Percentiles rank a stretch among this genome's conserved stretches.
Evolutionary conservation across 345 rosid species (phyloP).

Genomic region (Moringa oleifera): DNA sequence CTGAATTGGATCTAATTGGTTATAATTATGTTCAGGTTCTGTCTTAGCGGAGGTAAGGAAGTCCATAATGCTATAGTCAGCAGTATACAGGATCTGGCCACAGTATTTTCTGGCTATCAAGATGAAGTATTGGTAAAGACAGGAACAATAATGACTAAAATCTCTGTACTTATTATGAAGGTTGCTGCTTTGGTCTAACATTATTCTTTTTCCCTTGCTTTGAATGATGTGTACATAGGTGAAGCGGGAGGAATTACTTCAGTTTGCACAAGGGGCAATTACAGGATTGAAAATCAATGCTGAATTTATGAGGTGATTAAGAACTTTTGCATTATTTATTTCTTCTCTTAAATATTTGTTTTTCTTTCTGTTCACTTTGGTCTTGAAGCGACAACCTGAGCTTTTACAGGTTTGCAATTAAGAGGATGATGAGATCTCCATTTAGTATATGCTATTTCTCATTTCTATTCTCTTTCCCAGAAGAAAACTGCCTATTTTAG

Average conservation of each 20-base stretch:
- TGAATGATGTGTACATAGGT: constrained; percentile 41
- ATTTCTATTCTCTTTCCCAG: too few relatives aligned
- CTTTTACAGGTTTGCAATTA: too few relatives aligned
- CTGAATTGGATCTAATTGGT: constrained; percentile 1
- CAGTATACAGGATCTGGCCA: constrained; percentile 88
- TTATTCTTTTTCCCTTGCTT: constrained; percentile 2
- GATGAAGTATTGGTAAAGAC: constrained; percentile 93
- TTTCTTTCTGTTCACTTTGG: not conserved
- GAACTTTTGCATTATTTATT: not conserved
- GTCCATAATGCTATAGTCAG: constrained; percentile 88
- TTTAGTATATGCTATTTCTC: too few relatives aligned
- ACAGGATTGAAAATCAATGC: constrained; percentile 78
- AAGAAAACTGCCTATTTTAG: too few relatives aligned
- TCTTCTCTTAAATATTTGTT: not conserved
- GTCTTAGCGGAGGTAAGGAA: constrained; percentile 92
- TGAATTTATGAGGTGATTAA: constrained; percentile 65
- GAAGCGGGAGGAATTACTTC: constrained; percentile 95
- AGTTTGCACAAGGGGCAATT: constrained; percentile 81
- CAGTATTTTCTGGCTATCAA: constrained; percentile 69
- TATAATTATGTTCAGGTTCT: constrained; percentile 41
- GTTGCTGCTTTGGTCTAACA: constrained; percentile 13
- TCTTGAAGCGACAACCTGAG: not conserved
- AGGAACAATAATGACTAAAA: constrained; percentile 11
- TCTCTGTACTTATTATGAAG: constrained; percentile 7
- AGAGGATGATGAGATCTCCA: too few relatives aligned